Percentiles rank a stretch among this genome's conserved stretches.
phyloP scores from a whole-genome alignment of 1,139 yeast genomes.

The Kurtzmaniella quercitrusa region DNA sequence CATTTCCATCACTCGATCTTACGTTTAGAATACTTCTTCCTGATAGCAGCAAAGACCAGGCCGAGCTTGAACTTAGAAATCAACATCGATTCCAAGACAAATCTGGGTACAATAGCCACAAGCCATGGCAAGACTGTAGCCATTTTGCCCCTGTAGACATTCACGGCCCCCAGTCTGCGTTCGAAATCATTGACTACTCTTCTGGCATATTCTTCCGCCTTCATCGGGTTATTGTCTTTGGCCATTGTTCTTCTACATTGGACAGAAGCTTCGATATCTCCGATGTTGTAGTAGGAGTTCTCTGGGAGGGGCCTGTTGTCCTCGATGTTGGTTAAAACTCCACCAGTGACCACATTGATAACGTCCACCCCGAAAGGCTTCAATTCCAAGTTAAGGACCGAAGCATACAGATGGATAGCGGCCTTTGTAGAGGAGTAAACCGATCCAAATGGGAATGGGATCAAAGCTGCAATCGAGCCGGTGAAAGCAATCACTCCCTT shows the following conservation, averaged over 20 bases:
- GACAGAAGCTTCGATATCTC: constrained; percentile 48
- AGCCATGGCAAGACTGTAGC: constrained; percentile 35
- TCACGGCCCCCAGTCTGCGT: constrained; percentile 29
- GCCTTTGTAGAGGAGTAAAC: constrained; percentile 72
- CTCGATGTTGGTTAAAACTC: constrained; percentile 29
- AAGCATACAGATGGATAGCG: constrained; percentile 70
- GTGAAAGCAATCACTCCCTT: constrained; percentile 73
- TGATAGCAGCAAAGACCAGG: constrained; percentile 20
- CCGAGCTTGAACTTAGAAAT: constrained; percentile 45
- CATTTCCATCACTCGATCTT: constrained; percentile 9
- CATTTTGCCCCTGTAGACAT: constrained; percentile 52
- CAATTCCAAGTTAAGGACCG: constrained; percentile 59
- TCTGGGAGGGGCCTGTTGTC: constrained; percentile 50
- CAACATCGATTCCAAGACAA: constrained; percentile 42
- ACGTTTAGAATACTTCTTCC: constrained; percentile 19
- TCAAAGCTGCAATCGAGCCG: constrained; percentile 65
- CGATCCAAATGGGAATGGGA: constrained; percentile 69
- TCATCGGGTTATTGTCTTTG: constrained; percentile 53
- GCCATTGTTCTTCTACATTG: constrained; percentile 59
- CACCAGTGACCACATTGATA: constrained; percentile 60
- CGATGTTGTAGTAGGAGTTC: constrained; percentile 50
- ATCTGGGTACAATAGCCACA: constrained; percentile 42
- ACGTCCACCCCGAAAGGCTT: constrained; percentile 72
- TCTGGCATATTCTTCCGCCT: constrained; percentile 52
- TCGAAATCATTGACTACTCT: constrained; percentile 50